Conservation (phyloP, 1,284 basidiomycete genomes). For the Trichosporon ovoides region DNA sequence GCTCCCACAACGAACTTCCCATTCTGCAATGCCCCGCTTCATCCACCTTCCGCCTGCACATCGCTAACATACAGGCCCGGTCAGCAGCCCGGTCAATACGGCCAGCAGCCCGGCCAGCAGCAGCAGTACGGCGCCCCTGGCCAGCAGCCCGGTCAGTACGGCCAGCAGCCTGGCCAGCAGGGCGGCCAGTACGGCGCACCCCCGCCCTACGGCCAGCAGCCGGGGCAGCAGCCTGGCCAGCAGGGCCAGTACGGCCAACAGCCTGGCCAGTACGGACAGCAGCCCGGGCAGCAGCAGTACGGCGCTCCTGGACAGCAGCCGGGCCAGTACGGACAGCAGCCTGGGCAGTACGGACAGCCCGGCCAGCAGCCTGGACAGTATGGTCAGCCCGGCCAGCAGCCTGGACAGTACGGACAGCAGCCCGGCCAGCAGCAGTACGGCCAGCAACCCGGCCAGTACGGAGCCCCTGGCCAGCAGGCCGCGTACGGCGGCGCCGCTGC, state of each 20-base stretch:
- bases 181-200: slow-evolving; percentile 29
- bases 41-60: no score
- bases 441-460: slow-evolving; percentile 22
- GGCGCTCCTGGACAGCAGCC: slow-evolving; percentile 24
- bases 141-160: slow-evolving; percentile 29
- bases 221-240: slow-evolving; percentile 29
- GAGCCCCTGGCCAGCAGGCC: slow-evolving; percentile 26
- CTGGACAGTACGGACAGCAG: slow-evolving; percentile 27
- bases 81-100: slow-evolving; percentile 24
- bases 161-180: slow-evolving; percentile 22
- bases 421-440: slow-evolving; percentile 16
- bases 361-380: slow-evolving; percentile 18
- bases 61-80: not conserved
- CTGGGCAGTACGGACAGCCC: slow-evolving; percentile 23
- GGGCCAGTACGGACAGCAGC: slow-evolving; percentile 32
- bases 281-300: slow-evolving; percentile 26
- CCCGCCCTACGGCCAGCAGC: slow-evolving; percentile 30
- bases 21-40: no score
- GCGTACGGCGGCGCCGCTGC: slow-evolving; percentile 17
- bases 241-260: slow-evolving; percentile 12
- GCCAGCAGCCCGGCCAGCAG: slow-evolving; percentile 20
- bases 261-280: slow-evolving; percentile 34
- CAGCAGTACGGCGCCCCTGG: slow-evolving; percentile 8
- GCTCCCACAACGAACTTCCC: no score
- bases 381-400: slow-evolving; percentile 19